Conservation (phyloP, 495 filamentous ascomycete species). For the Penicillium bialowiezense region DNA sequence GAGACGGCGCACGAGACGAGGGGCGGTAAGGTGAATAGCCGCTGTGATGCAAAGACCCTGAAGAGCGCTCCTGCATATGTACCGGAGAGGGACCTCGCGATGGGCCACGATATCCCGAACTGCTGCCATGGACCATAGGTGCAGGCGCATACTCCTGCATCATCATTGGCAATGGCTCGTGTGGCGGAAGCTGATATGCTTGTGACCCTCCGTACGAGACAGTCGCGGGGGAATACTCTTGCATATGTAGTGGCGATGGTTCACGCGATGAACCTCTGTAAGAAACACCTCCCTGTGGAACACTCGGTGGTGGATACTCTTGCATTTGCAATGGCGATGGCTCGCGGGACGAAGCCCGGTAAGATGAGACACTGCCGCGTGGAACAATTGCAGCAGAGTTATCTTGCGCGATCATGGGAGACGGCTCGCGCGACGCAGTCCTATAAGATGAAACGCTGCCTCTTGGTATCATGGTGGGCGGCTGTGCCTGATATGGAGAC, state of each 20-base stretch:
- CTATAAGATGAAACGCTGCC: slow-evolving; percentile 1
- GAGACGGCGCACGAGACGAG: slow-evolving; percentile 3
- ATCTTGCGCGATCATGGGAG: slow-evolving; percentile 30
- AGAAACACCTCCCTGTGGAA: slow-evolving; percentile 22
- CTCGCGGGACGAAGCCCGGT: neutral
- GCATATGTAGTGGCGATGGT: slow-evolving; percentile 12
- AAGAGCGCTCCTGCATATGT: slow-evolving; percentile 12
- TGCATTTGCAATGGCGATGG: slow-evolving; percentile 8
- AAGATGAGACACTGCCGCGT: slow-evolving; percentile 1
- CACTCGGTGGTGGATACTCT: slow-evolving; percentile 16
- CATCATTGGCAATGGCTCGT: slow-evolving; percentile 6
- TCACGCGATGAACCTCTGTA: neutral
- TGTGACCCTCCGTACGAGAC: slow-evolving; percentile 26
- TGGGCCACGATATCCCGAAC: neutral
- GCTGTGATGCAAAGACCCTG: slow-evolving; percentile 16
- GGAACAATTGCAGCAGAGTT: slow-evolving; percentile 1
- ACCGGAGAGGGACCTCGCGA: slow-evolving; percentile 9
- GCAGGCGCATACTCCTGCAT: slow-evolving; percentile 16
- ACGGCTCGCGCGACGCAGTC: slow-evolving; percentile 26
- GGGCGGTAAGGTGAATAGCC: slow-evolving; percentile 16
- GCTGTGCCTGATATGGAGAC: slow-evolving; percentile 22
- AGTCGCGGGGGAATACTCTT: slow-evolving; percentile 17
- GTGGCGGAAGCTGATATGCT: slow-evolving; percentile 4
- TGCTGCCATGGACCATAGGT: neutral
- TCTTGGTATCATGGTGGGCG: neutral